Evolutionary conservation across 1,284 basidiomycete species (phyloP), one percentile per base, ranked within the genome.

Genomic region (Moniliella sp.): DNA sequence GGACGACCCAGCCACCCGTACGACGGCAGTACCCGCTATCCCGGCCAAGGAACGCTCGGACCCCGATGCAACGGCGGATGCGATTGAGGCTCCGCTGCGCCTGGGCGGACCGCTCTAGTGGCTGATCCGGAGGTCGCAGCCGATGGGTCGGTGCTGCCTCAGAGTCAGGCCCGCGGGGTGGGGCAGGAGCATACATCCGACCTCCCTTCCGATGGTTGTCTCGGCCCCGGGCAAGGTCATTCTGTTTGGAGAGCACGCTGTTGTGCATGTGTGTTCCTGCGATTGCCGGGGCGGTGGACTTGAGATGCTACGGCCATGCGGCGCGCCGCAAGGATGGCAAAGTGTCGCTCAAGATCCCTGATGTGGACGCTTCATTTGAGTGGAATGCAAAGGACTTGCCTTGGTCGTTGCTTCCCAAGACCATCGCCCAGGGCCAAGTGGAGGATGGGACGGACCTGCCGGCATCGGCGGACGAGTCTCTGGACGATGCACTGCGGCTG

Each of bases 181-280:
- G n/a, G n/a, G n/a, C n/a, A n/a, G n/a, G n/a, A n/a, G n/a, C n/a
- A n/a, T n/a, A n/a, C 21, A 23, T 23, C 8, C n/a, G 21, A 7
- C 21, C 7, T 23, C 50, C 27, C 27, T 35, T 2, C 40, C 43
- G 16, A 30, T 60, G 12, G 35, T 51, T 1, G 54, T 58, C 26
- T 51, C 48, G 23, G 52, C 91, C 4, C 91, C 91, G 4, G 91
- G 91, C 27, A 99, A 99, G 62, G 80, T 97, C 41, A 97, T 99
- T 46, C 63, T 99, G 36, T 97, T 97, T 48, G 91, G 91, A 33
- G 91, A 99, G 64, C 91, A 99, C 63, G 91, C 91, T 11, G 91
- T 99, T 33, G 91, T 99, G 14, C 79, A 97, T 60, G 91, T n/a
- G 91, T 34, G 78, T 86, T 34, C 91, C 84, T 37, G 91, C 91